Evolutionary conservation across 352 stramenopile species (phyloP), one percentile per base, ranked within the genome.

Genomic region (Globisporangium sylvaticum): DNA sequence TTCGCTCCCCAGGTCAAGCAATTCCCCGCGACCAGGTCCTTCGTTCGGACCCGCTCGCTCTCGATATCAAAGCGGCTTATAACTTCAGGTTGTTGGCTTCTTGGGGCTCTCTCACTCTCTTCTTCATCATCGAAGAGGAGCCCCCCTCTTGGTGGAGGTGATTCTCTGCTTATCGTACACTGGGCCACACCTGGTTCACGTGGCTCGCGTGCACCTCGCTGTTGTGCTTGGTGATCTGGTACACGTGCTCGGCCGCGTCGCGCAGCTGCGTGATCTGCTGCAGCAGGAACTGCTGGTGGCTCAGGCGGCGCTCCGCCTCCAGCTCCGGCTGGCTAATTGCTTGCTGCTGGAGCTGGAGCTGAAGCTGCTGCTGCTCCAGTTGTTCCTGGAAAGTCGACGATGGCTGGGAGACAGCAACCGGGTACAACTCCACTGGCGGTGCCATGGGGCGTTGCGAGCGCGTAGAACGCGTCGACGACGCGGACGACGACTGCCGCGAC

Each of bases 191-290:
- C 18, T 68, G 64, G 20, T 42, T 50, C 39, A 54, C 29, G 20
- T 62, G 24, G 8, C 55, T 46, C 52, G 64, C 46, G 31, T 66
- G 62, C 53, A 67, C 53, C 22, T 56, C 62, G 42, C 53, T 67
- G 53, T 67, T 83, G 58, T 74, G 66, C 62, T 80, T 80, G 58
- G 71, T 71, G 34, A 77, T 71, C 39, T 76, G 71, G 55, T 83
- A 83, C 56, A 77, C 79, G 66, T 80, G 78, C 65, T 83, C 76
- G 52, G 75, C 76, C 2, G 76, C 74, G 32, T 80, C 67, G 2
- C 72, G 74, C 62, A 83, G 70, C 68, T 81, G 67, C 29, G 73
- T 73, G 74, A 83, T 83, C 56, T 83, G 76, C 32, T 78, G 62
- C 65, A 58, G 31, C 22, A 70, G 27, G 10, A 65, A 34, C 31